These are phyloP conservation scores for Arachis monticola DNA, from an alignment of 331 rosid genomes.

Conservation along the genomic window DNA sequence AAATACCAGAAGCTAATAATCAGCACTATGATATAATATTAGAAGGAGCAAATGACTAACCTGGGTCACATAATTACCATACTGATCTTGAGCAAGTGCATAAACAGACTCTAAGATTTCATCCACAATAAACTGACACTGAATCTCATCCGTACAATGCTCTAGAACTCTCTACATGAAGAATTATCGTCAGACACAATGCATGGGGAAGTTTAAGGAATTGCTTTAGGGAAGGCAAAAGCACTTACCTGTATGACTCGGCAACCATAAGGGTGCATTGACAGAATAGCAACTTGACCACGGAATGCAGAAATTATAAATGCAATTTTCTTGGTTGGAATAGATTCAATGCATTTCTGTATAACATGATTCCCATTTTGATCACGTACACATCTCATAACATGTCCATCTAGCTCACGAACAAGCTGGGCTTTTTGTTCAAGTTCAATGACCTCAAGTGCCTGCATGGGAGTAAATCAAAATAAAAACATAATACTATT, in stretches of 20 bases:
- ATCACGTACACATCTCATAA: constrained; percentile 79
- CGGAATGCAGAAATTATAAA: constrained; percentile 76
- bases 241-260: constrained; percentile 83
- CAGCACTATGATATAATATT: neutral
- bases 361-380: constrained; percentile 94
- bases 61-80: constrained; percentile 58
- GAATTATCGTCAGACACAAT: constrained; percentile 20
- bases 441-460: constrained; percentile 81
- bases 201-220: constrained; percentile 19
- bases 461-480: constrained; percentile 48
- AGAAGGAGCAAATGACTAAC: constrained; percentile 27
- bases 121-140: constrained; percentile 70
- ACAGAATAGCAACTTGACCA: constrained; percentile 70
- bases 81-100: constrained; percentile 47
- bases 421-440: constrained; percentile 76
- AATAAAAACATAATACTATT: constrained; percentile 18
- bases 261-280: constrained; percentile 89
- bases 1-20: constrained; percentile 4
- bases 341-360: constrained; percentile 86
- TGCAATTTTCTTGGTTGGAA: constrained; percentile 64
- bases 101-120: constrained; percentile 78
- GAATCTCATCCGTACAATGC: constrained; percentile 74
- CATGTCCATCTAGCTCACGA: constrained; percentile 82
- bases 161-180: constrained; percentile 75
- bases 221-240: constrained; percentile 3